Percentiles rank a stretch among this genome's conserved stretches.
Conservation (phyloP, 345 rosid species). For the Rhodamnia rubescens region DNA sequence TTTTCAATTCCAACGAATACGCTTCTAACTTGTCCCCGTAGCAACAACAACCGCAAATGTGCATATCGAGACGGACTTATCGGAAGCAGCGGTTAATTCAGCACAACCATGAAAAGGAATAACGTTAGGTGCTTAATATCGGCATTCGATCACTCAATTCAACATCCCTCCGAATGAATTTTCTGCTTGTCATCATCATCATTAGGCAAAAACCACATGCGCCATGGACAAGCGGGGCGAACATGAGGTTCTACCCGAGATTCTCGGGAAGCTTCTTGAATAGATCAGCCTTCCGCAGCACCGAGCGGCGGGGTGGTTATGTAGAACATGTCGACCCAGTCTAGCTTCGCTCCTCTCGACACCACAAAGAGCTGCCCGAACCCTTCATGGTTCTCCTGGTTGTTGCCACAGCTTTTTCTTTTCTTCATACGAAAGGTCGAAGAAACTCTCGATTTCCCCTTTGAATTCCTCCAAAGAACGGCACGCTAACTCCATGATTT, state of each 20-base stretch:
- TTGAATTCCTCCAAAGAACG: conserved; percentile 30
- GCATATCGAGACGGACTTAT: background rate
- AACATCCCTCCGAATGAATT: background rate
- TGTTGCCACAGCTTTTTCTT: conserved; percentile 42
- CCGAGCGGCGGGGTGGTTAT: conserved; percentile 22
- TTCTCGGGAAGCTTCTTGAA: conserved; percentile 28
- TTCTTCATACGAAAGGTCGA: conserved; percentile 27
- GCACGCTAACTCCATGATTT: conserved; percentile 28
- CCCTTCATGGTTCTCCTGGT: conserved; percentile 36
- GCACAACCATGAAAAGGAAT: background rate
- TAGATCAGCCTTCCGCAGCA: conserved; percentile 15
- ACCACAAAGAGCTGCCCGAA: conserved; percentile 44
- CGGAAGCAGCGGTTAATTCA: background rate
- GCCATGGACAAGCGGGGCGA: background rate
- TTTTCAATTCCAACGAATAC: conserved; percentile 18
- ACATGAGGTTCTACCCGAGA: conserved; percentile 23
- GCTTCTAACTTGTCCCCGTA: conserved; percentile 22
- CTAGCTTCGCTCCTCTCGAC: conserved; percentile 45
- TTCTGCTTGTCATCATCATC: background rate
- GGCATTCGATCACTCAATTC: background rate
- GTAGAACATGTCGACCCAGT: conserved; percentile 47
- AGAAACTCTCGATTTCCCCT: conserved; percentile 23
- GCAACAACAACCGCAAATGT: background rate
- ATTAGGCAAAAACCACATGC: background rate
- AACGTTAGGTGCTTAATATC: background rate